Percentiles rank a stretch among this genome's conserved stretches.
These are phyloP conservation scores for Pinus albicaulis DNA, from an alignment of 75 land plant genomes.

Conservation along the genomic window DNA sequence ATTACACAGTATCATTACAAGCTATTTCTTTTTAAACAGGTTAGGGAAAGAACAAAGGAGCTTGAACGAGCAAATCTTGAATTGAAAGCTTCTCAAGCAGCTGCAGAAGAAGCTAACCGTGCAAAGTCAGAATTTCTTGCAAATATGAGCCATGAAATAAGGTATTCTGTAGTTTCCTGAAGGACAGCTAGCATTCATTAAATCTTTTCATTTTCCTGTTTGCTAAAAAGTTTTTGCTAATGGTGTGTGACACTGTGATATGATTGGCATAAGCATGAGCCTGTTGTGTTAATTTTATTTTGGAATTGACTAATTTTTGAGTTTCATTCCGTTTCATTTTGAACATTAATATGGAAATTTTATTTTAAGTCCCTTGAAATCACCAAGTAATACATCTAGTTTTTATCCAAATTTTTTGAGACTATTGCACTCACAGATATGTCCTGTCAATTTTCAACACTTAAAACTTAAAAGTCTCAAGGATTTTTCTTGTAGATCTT, in stretches of 20 bases:
- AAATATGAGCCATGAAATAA: conserved; percentile 53
- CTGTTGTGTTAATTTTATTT: not conserved
- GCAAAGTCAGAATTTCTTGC: conserved; percentile 51
- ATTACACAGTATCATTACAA: not conserved
- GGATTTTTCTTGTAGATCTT: too few species aligned
- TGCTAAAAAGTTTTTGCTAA: not conserved
- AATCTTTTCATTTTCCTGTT: not conserved
- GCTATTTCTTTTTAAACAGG: conserved; percentile 13
- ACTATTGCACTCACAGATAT: too few species aligned
- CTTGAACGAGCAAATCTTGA: conserved; percentile 36
- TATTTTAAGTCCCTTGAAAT: not conserved
- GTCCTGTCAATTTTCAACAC: not conserved
- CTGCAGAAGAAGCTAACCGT: conserved; percentile 49
- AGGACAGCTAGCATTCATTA: not conserved
- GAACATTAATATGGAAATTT: not conserved
- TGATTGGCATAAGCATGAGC: not conserved
- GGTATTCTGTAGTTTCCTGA: conserved; percentile 9
- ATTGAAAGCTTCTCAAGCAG: conserved; percentile 39
- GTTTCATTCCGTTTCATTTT: not conserved
- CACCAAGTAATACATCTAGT: not conserved
- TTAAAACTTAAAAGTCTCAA: too few species aligned
- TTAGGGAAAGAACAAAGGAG: conserved; percentile 33
- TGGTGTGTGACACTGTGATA: not conserved
- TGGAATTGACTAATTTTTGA: not conserved
- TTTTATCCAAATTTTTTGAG: not conserved